Evolutionary conservation across 2,329 filamentous ascomycete species (phyloP).

Genomic region (Calonectria hawksworthii): DNA sequence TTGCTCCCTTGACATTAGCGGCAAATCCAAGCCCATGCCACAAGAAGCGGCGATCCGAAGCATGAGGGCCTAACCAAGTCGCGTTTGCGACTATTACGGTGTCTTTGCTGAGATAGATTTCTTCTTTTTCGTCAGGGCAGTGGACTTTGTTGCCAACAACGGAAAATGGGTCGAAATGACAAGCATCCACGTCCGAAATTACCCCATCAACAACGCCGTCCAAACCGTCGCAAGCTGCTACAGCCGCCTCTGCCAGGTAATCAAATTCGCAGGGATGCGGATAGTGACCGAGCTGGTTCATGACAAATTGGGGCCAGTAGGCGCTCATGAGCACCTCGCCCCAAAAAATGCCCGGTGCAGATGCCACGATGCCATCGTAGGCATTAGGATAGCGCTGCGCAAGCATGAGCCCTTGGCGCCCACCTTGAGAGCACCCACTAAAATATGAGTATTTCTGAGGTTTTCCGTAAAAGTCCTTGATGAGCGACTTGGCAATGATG

Average conservation of each 20-base stretch:
- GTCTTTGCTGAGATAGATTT: not conserved
- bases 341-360: slow-evolving; percentile 25
- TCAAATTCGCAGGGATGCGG: slow-evolving; percentile 29
- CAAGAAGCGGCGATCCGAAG: not conserved
- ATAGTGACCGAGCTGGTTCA: slow-evolving; percentile 20
- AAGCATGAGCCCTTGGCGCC: slow-evolving; percentile 29
- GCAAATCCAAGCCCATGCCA: slow-evolving; percentile 19
- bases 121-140: not conserved
- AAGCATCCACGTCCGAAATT: slow-evolving; percentile 37
- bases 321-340: slow-evolving; percentile 7
- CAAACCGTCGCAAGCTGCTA: slow-evolving; percentile 34
- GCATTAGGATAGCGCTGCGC: slow-evolving; percentile 32
- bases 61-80: slow-evolving; percentile 3
- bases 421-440: slow-evolving; percentile 37
- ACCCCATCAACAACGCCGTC: slow-evolving; percentile 43
- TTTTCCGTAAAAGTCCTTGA: slow-evolving; percentile 25
- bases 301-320: slow-evolving; percentile 22
- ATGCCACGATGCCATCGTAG: slow-evolving; percentile 34
- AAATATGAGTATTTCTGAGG: slow-evolving; percentile 31
- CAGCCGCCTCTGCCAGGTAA: slow-evolving; percentile 11
- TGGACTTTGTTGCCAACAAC: slow-evolving; percentile 25
- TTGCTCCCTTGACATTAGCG: not conserved
- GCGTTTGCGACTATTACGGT: slow-evolving; percentile 17
- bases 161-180: slow-evolving; percentile 33
- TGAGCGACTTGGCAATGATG: slow-evolving; percentile 19